Evolutionary conservation across 2,329 filamentous ascomycete genomes (phyloP), one percentile per base, ranked within the genome.

Genomic region (Penicillium sp.): DNA sequence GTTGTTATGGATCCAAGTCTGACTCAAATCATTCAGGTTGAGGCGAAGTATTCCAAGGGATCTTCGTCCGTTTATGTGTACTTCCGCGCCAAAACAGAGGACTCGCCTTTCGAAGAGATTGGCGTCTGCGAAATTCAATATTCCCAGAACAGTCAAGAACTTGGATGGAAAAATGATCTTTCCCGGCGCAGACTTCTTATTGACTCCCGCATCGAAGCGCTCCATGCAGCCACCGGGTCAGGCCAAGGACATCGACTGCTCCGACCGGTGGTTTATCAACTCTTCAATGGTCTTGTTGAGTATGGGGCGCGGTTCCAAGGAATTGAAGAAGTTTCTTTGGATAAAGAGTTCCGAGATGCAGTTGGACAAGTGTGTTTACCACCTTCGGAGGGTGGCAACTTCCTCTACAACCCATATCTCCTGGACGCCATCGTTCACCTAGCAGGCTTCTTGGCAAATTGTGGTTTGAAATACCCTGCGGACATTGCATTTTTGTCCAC

Each of bases 261-360:
- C 13, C 46, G 41, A 28, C 42, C 51, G 1, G 55, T 63, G 24
- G 53, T 64, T 14, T 70, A 69, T 54, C 63, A 64, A 36, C 41
- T 69, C 1, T 69, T 69, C 39, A 39, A 55, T 1, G 53, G 48
- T 13, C 39, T 68, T 1, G 64, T 69, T 5, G 54, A 63, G 20
- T 69, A 69, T 44, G 53, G 51, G 9, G 46, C 52, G 2, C 46
- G 48, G 4, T 70, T 63, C 51, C 58, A 64, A 38, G 61, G 58
- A 5, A 45, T 70, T 41, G 51, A 65, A 25, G 65, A 69, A 39
- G 63, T 62, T 25, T 25, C 24, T 25, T 25, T 25, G 24, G 24
- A 25, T 7, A 25, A 25, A 7, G 24, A 25, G 5, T 54, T 61
- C 38, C 42, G 10, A n/a, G 31, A 33, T n/a, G 31, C 31, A 33